phyloP scores from a whole-genome alignment of 805 yeast genomes.

The Wickerhamomyces pijperi region DNA sequence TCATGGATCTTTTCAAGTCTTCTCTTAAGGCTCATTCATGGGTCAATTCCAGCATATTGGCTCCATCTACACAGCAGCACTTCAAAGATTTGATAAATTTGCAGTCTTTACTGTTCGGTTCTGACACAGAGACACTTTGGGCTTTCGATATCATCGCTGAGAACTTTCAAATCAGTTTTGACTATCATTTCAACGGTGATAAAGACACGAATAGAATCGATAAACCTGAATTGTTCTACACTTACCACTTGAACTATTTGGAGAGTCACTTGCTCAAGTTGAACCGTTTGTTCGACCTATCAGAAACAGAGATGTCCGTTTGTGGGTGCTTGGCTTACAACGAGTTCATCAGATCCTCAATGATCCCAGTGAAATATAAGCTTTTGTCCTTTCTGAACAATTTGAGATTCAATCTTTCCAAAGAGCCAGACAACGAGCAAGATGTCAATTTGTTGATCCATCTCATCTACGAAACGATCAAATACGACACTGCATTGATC shows the following conservation, averaged over 20 bases:
- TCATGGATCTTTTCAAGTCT: constrained; percentile 3
- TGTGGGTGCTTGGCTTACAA: constrained; percentile 28
- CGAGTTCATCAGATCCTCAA: constrained; percentile 24
- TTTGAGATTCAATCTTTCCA: constrained; percentile 17
- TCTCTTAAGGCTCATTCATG: constrained; percentile 9
- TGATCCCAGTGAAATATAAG: constrained; percentile 34
- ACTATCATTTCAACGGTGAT: constrained; percentile 39
- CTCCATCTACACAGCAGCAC: neutral
- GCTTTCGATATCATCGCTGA: constrained; percentile 34
- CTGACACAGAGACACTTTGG: constrained; percentile 36
- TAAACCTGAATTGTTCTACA: constrained; percentile 42
- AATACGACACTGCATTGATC: constrained; percentile 25
- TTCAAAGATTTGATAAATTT: constrained; percentile 9
- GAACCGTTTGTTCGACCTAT: constrained; percentile 28
- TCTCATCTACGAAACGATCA: constrained; percentile 28
- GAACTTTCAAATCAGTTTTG: constrained; percentile 36
- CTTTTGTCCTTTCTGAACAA: constrained; percentile 19
- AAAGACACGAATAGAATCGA: constrained; percentile 33
- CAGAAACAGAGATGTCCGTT: constrained; percentile 15
- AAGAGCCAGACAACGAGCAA: neutral
- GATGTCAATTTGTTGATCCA: constrained; percentile 18
- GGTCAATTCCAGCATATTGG: constrained; percentile 6
- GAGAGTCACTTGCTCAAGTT: constrained; percentile 28
- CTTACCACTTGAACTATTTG: constrained; percentile 36
- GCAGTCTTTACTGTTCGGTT: constrained; percentile 9